These are phyloP conservation scores for Nothopassalora personata DNA, from an alignment of 2,329 filamentous ascomycete species.

Conservation along the genomic window DNA sequence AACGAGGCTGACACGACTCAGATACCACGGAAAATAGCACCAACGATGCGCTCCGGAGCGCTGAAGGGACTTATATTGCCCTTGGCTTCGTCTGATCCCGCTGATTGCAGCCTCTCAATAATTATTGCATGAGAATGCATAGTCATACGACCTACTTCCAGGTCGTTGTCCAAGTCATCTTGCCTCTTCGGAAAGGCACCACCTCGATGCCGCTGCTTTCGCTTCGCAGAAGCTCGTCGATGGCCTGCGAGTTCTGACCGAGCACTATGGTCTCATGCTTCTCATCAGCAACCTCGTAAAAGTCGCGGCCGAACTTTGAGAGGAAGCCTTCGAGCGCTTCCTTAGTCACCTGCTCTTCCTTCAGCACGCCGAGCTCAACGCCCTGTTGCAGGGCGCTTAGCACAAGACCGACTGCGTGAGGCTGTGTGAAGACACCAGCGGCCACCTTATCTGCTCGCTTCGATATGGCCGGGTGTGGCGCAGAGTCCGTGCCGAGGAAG, in stretches of 20 bases:
- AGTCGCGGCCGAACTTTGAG: slow-evolving; percentile 51
- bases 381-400: slow-evolving; percentile 61
- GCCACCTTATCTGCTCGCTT: slow-evolving; percentile 57
- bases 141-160: slow-evolving; percentile 34
- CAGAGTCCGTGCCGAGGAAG: slow-evolving; percentile 70
- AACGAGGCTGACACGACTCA: not conserved
- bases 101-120: not conserved
- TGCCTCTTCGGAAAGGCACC: slow-evolving; percentile 60
- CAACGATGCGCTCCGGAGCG: slow-evolving; percentile 3
- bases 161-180: slow-evolving; percentile 53
- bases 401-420: slow-evolving; percentile 61
- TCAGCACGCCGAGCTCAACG: slow-evolving; percentile 50
- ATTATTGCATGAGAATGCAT: not conserved
- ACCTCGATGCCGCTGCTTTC: slow-evolving; percentile 53
- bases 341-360: slow-evolving; percentile 49
- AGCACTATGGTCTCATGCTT: slow-evolving; percentile 51
- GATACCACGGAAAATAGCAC: slow-evolving; percentile 1
- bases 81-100: slow-evolving; percentile 4
- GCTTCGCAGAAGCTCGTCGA: slow-evolving; percentile 51
- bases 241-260: slow-evolving; percentile 50
- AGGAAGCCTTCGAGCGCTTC: slow-evolving; percentile 56
- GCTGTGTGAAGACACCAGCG: slow-evolving; percentile 76
- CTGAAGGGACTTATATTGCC: slow-evolving; percentile 5
- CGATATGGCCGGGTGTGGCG: slow-evolving; percentile 60
- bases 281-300: slow-evolving; percentile 50